These are phyloP conservation scores for Lichenothelia convexa DNA, from an alignment of 495 filamentous ascomycete species.

Conservation along the genomic window DNA sequence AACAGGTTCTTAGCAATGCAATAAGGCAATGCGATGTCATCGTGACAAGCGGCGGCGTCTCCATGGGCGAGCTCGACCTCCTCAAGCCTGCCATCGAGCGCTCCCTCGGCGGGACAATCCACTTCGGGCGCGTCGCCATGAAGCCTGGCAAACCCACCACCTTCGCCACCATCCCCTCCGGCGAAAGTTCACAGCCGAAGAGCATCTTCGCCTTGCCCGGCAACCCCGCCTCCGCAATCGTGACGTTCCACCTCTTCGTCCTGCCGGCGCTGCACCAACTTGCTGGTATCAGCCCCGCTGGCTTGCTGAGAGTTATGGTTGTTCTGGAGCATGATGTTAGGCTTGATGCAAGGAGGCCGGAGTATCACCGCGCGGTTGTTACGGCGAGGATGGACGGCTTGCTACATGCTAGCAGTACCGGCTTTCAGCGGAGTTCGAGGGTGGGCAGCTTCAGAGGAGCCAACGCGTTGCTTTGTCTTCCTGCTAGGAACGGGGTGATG, in stretches of 20 bases:
- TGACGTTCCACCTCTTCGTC: conserved; percentile 87
- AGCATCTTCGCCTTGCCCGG: conserved; percentile 84
- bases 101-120: conserved; percentile 74
- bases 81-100: conserved; percentile 95
- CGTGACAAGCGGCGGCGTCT: conserved; percentile 86
- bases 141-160: conserved; percentile 96
- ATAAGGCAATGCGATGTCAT: conserved; percentile 62
- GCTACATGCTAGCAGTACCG: conserved; percentile 67
- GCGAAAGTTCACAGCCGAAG: conserved; percentile 31
- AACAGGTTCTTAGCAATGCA: conserved; percentile 53
- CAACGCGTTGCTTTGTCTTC: conserved; percentile 70
- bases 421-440: conserved; percentile 70
- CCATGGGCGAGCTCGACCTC: conserved; percentile 95
- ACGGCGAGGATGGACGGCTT: conserved; percentile 42
- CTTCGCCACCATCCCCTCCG: conserved; percentile 70
- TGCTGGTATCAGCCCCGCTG: conserved; percentile 38
- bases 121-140: conserved; percentile 93
- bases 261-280: conserved; percentile 67
- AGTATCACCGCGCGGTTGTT: conserved; percentile 72
- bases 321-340: conserved; percentile 50
- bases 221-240: conserved; percentile 83
- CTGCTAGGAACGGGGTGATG: conserved; percentile 30
- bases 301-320: conserved; percentile 54
- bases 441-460: conserved; percentile 77
- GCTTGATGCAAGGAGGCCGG: conserved; percentile 54